These are phyloP conservation scores for Tuber melanosporum DNA, from an alignment of 495 filamentous ascomycete genomes.

Conservation along the genomic window DNA sequence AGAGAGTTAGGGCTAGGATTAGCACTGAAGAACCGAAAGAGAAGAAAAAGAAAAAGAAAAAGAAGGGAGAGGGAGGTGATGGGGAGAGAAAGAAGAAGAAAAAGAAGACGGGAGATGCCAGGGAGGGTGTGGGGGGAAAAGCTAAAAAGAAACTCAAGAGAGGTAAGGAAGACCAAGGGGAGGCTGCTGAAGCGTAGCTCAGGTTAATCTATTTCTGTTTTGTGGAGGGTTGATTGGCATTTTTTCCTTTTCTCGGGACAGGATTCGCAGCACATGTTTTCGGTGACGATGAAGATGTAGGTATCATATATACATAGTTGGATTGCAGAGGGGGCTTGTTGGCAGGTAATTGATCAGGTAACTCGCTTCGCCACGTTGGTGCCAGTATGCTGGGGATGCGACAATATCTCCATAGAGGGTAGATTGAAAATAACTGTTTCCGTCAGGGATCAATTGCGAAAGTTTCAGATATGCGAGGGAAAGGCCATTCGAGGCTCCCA, in stretches of 20 bases:
- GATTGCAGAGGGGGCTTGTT: not conserved
- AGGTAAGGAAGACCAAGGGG: constrained; percentile 26
- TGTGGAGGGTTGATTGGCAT: not conserved
- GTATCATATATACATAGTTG: not conserved
- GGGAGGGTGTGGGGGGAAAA: constrained; percentile 20
- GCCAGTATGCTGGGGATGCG: not conserved
- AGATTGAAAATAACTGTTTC: not conserved
- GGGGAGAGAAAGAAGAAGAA: constrained; percentile 39
- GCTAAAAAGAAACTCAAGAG: constrained; percentile 24
- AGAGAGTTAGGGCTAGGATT: constrained; percentile 58
- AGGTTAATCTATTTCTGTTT: not conserved
- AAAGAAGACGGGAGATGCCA: constrained; percentile 36
- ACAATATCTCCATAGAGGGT: not conserved
- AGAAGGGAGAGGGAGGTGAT: constrained; percentile 33
- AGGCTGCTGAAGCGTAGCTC: constrained; percentile 32
- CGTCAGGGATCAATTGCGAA: not conserved
- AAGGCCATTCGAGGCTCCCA: not conserved
- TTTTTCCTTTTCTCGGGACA: not conserved
- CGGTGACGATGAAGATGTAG: not conserved
- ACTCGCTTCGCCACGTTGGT: not conserved
- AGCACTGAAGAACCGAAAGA: constrained; percentile 60
- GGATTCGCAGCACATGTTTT: not conserved
- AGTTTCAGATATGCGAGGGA: not conserved
- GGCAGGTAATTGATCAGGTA: not conserved
- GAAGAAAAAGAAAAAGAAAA: constrained; percentile 72